phyloP scores from a whole-genome alignment of 192 early-diverging fungal genomes.

The Entomortierella lignicola region DNA sequence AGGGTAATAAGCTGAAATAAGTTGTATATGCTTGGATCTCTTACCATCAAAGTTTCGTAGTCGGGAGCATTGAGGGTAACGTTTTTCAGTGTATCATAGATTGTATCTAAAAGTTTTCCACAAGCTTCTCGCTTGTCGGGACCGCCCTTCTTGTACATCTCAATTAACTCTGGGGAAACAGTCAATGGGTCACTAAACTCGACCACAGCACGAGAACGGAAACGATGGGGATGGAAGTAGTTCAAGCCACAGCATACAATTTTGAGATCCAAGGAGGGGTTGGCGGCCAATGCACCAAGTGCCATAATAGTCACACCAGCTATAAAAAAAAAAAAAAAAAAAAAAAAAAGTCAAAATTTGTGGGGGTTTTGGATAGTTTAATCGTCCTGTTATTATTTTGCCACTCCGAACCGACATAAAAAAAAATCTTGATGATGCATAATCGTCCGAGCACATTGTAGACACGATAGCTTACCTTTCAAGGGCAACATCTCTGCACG shows the following conservation, averaged over 20 bases:
- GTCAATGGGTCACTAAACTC: slow-evolving; percentile 95
- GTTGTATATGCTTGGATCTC: neutral
- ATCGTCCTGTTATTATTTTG: neutral
- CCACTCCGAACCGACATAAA: neutral
- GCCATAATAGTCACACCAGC: slow-evolving; percentile 88
- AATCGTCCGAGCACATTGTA: neutral
- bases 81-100: slow-evolving; percentile 82
- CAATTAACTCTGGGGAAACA: slow-evolving; percentile 82
- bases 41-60: slow-evolving; percentile 91
- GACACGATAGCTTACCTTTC: slow-evolving; percentile 70
- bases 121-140: slow-evolving; percentile 85
- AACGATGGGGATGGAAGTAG: slow-evolving; percentile 96
- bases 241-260: slow-evolving; percentile 94
- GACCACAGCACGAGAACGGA: slow-evolving; percentile 96
- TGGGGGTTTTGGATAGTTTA: neutral
- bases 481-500: slow-evolving; percentile 95
- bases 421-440: neutral
- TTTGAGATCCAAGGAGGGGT: slow-evolving; percentile 88
- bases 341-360: neutral
- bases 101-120: slow-evolving; percentile 79
- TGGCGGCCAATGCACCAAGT: slow-evolving; percentile 87
- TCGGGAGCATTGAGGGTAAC: slow-evolving; percentile 95
- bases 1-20: neutral
- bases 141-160: slow-evolving; percentile 86
- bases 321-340: slow-evolving; percentile 11